Evolutionary conservation across 106 monocot genomes (phyloP), one percentile per base, ranked within the genome.

Genomic region (Acorus gramineus): DNA sequence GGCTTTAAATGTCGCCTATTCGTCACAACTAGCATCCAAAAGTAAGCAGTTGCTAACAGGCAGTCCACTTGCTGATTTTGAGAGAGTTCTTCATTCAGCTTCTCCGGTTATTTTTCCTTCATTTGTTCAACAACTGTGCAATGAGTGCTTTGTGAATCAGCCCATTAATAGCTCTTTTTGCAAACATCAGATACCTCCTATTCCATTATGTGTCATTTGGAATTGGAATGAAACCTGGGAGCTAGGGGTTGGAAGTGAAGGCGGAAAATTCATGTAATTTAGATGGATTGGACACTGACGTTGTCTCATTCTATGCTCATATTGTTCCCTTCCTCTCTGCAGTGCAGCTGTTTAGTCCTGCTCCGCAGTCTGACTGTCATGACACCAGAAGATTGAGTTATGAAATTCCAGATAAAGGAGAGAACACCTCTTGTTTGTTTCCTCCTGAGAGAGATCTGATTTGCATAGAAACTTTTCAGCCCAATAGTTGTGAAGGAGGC

Each of bases 221-320:
- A 64, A 46, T 48, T 76, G 76, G 76, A 69, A 76, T 56, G 76
- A 76, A 68, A 46, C 64, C 68, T 64, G 69, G 69, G 44, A 64
- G 53, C 45, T 76, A 64, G 47, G 76, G 76, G 4, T 49, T 76
- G 59, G 57, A 61, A 70, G 49, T 76, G 44, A 64, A 69, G 55
- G 64, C 52, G 59, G 69, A 70, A 69, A 51, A 64, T 14, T 47
- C 14, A 50, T 56, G 51, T 42, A 70, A 47, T 11, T 57, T 44
- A 3, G 45, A 50, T 57, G 58, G 56, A 11, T 9, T 69, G 64
- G 52, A 59, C 47, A 51, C 50, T 3, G 49, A 69, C 56, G 62
- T 57, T 9, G 57, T 57, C 9, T 46, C 69, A 43, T 68, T 69
- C 62, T 61, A 13, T 49, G 74, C 74, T 54, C 47, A 69, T 65